Base-by-base conservation (phyloP, 1,284 basidiomycete genomes). In the Nidula niveotomentosa region DNA sequence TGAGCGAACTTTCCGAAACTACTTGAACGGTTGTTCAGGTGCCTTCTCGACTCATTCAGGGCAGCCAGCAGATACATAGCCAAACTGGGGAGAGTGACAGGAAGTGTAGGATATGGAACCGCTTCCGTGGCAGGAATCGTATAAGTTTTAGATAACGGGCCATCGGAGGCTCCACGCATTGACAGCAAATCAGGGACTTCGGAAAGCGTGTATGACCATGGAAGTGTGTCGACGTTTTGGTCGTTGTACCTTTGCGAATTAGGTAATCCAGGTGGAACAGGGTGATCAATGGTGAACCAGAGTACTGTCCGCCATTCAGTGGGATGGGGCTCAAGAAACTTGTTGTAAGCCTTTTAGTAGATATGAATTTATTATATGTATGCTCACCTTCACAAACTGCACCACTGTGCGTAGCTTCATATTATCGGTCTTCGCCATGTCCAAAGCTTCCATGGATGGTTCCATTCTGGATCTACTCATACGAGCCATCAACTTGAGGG, bases 281-380 rank as follows among this genome's bases (percentile, higher is more conserved):
- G 82, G 61, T 83, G 75, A 61, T 92, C 90, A 48, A 90, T 81
- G 0, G 87, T 86, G 61, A 92, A 81, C 76, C 89, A 91, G 8
- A 91, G 65, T 17, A 91, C 73, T 8, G 85, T 85, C 52, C 86
- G 79, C 90, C 90, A 92, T 34, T 84, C 80, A 5, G 71, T 63
- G 0, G 84, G 80, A 63, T 86, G 82, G 23, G 84, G 75, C 87
- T 89, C 55, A n/a, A 35, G 37, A 48, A 53, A 23, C 18, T n/a
- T 23, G 5, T 23, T 3, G 23, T 23, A 23, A 23, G 23, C 23
- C 23, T 23, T 23, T 5, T 23, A 23, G 23, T 23, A 23, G 23
- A 23, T 23, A 23, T 23, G 23, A 23, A 23, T 23, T 23, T 23
- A 46, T 23, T 23, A 46, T 18, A 34, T 17, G 49, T 43, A 47